Conservation (phyloP, 2,329 filamentous ascomycete species). For the Raffaelea arxii region DNA sequence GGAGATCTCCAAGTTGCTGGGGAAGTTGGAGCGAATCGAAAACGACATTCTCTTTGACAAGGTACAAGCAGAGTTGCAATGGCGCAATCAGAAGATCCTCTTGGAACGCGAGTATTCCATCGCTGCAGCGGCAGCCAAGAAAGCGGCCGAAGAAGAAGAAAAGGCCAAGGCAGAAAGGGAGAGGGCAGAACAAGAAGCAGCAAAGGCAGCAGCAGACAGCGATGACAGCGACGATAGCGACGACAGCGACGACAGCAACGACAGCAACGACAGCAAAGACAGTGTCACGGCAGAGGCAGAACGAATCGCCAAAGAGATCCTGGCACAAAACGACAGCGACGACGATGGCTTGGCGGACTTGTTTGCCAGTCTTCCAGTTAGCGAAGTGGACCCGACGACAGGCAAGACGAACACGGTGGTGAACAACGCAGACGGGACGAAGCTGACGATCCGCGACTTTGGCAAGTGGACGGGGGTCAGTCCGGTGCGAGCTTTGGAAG, state of each 20-base stretch:
- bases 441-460: conserved; percentile 67
- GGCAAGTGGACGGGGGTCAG: conserved; percentile 70
- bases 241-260: conserved; percentile 17
- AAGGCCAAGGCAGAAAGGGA: conserved; percentile 16
- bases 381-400: conserved; percentile 46
- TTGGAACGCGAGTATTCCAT: conserved; percentile 56
- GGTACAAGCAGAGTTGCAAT: conserved; percentile 52
- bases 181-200: conserved; percentile 12
- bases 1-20: conserved; percentile 55
- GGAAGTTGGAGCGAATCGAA: conserved; percentile 68
- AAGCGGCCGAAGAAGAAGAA: conserved; percentile 22
- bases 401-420: conserved; percentile 50
- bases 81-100: conserved; percentile 48
- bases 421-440: conserved; percentile 40
- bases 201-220: conserved; percentile 15
- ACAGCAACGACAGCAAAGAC: conserved; percentile 18
- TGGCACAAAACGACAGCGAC: conserved; percentile 44
- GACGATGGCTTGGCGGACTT: conserved; percentile 41
- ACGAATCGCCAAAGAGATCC: conserved; percentile 45
- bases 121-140: conserved; percentile 34
- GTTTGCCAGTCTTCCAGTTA: conserved; percentile 51
- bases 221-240: conserved; percentile 12
- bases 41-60: conserved; percentile 68
- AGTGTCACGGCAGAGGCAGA: not conserved
- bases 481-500: conserved; percentile 70